Evolutionary conservation across 495 filamentous ascomycete genomes (phyloP).

Genomic region (Neurospora intermedia): DNA sequence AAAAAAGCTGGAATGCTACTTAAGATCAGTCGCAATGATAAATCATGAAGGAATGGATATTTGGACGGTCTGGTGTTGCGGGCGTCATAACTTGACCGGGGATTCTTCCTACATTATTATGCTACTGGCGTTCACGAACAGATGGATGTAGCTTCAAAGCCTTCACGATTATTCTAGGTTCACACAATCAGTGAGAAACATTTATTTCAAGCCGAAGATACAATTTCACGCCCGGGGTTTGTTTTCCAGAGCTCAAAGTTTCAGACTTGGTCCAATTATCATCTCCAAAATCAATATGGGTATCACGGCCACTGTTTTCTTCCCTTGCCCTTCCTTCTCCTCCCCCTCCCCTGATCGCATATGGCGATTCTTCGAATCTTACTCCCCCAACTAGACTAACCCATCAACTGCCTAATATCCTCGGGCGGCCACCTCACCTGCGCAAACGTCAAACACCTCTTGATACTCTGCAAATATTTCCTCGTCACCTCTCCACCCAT

Average conservation of each 20-base stretch:
- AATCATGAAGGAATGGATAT: neutral
- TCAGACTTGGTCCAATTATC: neutral
- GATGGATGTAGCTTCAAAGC: neutral
- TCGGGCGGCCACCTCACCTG: conserved; percentile 94
- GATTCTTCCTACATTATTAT: neutral
- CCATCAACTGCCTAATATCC: conserved; percentile 91
- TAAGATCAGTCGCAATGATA: neutral
- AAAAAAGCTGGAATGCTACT: neutral
- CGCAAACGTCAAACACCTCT: conserved; percentile 91
- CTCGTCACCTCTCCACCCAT: conserved; percentile 92
- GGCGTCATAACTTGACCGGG: neutral
- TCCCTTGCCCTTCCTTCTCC: neutral
- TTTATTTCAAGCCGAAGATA: neutral
- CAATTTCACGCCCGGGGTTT: neutral
- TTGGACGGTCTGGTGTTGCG: neutral
- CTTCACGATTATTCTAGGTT: neutral
- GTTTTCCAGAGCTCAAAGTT: neutral
- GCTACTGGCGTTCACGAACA: neutral
- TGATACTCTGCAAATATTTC: conserved; percentile 96
- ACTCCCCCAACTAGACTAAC: conserved; percentile 34
- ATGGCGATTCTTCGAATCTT: neutral
- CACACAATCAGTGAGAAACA: neutral
- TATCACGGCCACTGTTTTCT: conserved; percentile 2
- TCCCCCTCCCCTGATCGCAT: neutral
- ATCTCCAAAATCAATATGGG: conserved; percentile 1